Conservation (phyloP, 2,329 filamentous ascomycete genomes). For the Colletotrichum incanum region DNA sequence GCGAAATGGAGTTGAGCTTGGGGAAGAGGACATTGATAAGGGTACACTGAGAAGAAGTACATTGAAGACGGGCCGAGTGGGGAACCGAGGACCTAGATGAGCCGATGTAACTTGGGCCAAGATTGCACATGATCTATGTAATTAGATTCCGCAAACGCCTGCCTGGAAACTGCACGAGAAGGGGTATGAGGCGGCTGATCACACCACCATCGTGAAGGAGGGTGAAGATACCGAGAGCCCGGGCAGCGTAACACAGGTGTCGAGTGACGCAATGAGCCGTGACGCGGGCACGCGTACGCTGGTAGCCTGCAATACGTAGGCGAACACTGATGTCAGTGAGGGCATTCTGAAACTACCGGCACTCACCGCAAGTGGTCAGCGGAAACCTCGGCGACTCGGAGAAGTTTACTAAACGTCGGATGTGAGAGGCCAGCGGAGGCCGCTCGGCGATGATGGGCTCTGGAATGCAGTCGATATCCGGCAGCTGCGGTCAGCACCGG, state of each 20-base stretch:
- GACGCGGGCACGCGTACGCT: background rate
- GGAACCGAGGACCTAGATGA: background rate
- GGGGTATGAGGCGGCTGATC: background rate
- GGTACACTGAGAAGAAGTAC: background rate
- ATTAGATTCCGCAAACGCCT: background rate
- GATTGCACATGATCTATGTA: background rate
- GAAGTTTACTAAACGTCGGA: background rate
- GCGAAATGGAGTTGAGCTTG: background rate
- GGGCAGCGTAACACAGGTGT: background rate
- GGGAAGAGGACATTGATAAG: background rate
- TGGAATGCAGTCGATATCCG: background rate
- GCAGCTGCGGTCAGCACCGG: conserved; percentile 11
- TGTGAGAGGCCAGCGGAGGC: conserved; percentile 22
- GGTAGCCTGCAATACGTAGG: background rate
- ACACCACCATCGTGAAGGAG: background rate
- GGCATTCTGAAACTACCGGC: conserved; percentile 3
- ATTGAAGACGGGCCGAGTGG: background rate
- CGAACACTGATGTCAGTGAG: conserved; percentile 13
- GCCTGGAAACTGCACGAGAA: background rate
- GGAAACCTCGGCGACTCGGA: background rate
- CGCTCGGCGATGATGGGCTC: background rate
- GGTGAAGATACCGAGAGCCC: background rate
- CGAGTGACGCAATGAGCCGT: background rate
- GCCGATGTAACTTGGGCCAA: background rate
- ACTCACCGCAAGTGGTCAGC: conserved; percentile 20